These are phyloP conservation scores for Bauhinia variegata DNA, from an alignment of 306 rosid species.

Conservation along the genomic window DNA sequence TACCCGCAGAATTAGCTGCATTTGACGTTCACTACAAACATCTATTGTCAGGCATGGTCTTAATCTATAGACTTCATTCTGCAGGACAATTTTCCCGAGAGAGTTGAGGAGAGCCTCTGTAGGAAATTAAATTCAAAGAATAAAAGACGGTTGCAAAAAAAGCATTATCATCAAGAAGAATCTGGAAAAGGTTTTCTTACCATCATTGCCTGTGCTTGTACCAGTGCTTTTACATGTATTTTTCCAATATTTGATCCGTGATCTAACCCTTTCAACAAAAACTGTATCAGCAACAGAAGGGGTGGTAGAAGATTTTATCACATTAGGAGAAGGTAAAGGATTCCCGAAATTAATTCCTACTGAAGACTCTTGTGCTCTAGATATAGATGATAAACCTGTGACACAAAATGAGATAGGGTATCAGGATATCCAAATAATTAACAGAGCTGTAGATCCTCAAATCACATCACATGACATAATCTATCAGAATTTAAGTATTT, in stretches of 20 bases:
- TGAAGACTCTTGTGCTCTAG: slow-evolving; percentile 73
- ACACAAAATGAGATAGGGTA: slow-evolving; percentile 20
- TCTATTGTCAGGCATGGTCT: slow-evolving; percentile 76
- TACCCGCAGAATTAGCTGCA: slow-evolving; percentile 78
- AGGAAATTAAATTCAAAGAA: slow-evolving; percentile 34
- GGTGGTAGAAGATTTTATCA: slow-evolving; percentile 45
- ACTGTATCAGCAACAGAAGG: slow-evolving; percentile 68
- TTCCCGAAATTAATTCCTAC: slow-evolving; percentile 61
- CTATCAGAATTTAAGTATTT: slow-evolving; percentile 2
- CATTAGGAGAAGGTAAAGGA: slow-evolving; percentile 35
- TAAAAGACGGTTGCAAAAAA: slow-evolving; percentile 17
- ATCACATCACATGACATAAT: slow-evolving; percentile 20
- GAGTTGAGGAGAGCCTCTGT: slow-evolving; percentile 67
- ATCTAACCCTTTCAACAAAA: slow-evolving; percentile 69
- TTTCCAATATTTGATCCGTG: slow-evolving; percentile 68
- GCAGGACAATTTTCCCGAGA: slow-evolving; percentile 61
- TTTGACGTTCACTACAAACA: slow-evolving; percentile 84
- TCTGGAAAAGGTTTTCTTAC: slow-evolving; percentile 45
- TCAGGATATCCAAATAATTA: slow-evolving; percentile 24
- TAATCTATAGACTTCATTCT: slow-evolving; percentile 59
- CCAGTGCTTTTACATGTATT: slow-evolving; percentile 45
- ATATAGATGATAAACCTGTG: slow-evolving; percentile 84
- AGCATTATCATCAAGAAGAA: background rate
- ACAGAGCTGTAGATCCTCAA: slow-evolving; percentile 9
- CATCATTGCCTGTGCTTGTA: slow-evolving; percentile 47